Conservation (phyloP, 2,329 filamentous ascomycete genomes). For the Pseudogymnoascus sp. region DNA sequence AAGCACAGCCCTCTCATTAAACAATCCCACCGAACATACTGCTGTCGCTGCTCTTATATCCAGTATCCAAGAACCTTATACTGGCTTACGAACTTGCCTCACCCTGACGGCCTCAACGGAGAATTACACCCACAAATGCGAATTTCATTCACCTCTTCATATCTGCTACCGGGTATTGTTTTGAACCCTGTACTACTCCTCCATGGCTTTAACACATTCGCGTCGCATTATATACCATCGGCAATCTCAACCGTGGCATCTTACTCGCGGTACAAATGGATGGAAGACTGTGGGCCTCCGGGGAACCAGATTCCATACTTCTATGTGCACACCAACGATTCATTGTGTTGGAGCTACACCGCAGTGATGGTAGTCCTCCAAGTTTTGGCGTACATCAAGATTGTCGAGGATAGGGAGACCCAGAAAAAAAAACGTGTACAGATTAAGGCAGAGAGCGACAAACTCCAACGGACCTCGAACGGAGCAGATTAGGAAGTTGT, state of each 20-base stretch:
- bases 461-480: conserved; percentile 11
- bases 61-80: not conserved
- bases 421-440: conserved; percentile 18
- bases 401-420: conserved; percentile 24
- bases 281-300: conserved; percentile 25
- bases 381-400: conserved; percentile 28
- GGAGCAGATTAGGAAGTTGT: not conserved
- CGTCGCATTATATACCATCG: conserved; percentile 29
- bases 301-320: conserved; percentile 27
- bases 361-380: conserved; percentile 33
- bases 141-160: conserved; percentile 20
- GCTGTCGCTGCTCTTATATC: not conserved
- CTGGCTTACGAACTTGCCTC: not conserved
- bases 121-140: conserved; percentile 18
- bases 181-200: conserved; percentile 34
- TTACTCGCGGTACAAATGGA: conserved; percentile 23
- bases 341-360: conserved; percentile 34
- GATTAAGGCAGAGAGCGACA: conserved; percentile 17
- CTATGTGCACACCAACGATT: conserved; percentile 32
- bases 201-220: conserved; percentile 33
- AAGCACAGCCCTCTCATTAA: not conserved
- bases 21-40: not conserved
- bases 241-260: conserved; percentile 21
- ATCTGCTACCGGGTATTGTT: conserved; percentile 31
- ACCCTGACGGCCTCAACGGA: not conserved